Evolutionary conservation across 208 protist species (phyloP).

Genomic region (Lotmaria passim): DNA sequence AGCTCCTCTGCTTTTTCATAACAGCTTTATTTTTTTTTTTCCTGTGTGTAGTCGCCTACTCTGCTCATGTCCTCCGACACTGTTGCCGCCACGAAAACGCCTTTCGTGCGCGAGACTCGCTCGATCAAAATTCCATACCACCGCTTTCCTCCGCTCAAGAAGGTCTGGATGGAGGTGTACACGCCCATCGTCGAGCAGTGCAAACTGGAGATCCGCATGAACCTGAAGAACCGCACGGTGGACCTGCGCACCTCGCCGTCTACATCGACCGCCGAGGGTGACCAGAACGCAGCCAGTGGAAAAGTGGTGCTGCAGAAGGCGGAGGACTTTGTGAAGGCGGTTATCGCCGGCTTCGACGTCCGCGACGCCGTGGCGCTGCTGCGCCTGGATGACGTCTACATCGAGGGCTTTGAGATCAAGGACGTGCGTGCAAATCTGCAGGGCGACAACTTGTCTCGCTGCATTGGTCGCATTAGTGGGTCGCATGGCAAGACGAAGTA

Average conservation of each 20-base stretch:
- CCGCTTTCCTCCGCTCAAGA: constrained; percentile 97
- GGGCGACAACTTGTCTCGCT: constrained; percentile 95
- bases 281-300: constrained; percentile 28
- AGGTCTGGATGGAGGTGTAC: constrained; percentile 99
- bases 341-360: constrained; percentile 96
- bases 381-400: constrained; percentile 99
- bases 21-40: constrained; percentile 23
- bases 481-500: constrained; percentile 99
- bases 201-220: constrained; percentile 99
- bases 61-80: constrained; percentile 20
- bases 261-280: constrained; percentile 74
- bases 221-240: constrained; percentile 94
- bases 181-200: constrained; percentile 98
- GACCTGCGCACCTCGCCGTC: constrained; percentile 93
- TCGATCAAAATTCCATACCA: constrained; percentile 95
- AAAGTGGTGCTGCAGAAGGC: constrained; percentile 96
- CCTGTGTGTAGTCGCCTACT: not conserved
- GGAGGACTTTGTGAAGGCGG: constrained; percentile 98
- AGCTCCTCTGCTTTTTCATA: too few relatives aligned
- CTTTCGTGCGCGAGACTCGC: constrained; percentile 76
- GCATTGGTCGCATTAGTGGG: constrained; percentile 99
- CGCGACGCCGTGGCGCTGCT: constrained; percentile 99
- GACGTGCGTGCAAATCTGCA: constrained; percentile 95
- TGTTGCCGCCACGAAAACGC: constrained; percentile 7
- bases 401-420: constrained; percentile 99